Base-by-base conservation (phyloP, 306 rosid genomes). In the Senna tora region DNA sequence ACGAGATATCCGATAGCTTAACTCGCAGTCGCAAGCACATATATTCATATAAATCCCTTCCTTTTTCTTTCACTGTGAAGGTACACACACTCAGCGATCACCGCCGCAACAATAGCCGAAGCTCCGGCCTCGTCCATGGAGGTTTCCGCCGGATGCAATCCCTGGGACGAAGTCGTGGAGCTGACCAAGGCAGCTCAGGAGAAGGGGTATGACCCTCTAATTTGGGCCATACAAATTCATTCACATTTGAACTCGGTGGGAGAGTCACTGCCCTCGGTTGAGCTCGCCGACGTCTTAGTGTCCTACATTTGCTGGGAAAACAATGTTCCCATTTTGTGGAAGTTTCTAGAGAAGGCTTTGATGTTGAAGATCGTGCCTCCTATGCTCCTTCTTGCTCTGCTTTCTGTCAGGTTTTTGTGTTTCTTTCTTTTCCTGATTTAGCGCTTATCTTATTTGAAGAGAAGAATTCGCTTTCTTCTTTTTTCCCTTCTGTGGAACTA, bases 281-380 rank as follows among this genome's bases (percentile, higher is more conserved):
- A 94, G 75, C 90, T 91, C 2, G 96, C 97, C 6, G 69, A 86
- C 28, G 79, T 87, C 1, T 74, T 94, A 63, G 97, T 94, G 10
- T 87, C 96, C 14, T 73, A 89, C 87, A 89, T 94, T 86, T 94
- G 85, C 57, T 94, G 99, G 99, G 96, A 91, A 0, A 91, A 94
- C 74, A 91, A 94, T 80, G 96, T 89, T 19, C 97, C 99, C 54
- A 79, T 88, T 66, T 38, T 82, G 22, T 94, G 99, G 99, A 94
- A 94, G 91, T 94, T 91, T 73, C 89, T 94, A 9, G 99, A 94
- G 41, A 87, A 85, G 73, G 99, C 99, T 2, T 39, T 94, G 61
- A 63, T 63, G 65, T 80, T 89, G 66, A 87, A 80, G 32, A 86
- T 91, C 49, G 96, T 88, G 25, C 96, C 97, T 17, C 96, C 99